Conservation (phyloP, 768 basidiomycete species). For the Podaxis carcinomalis region DNA sequence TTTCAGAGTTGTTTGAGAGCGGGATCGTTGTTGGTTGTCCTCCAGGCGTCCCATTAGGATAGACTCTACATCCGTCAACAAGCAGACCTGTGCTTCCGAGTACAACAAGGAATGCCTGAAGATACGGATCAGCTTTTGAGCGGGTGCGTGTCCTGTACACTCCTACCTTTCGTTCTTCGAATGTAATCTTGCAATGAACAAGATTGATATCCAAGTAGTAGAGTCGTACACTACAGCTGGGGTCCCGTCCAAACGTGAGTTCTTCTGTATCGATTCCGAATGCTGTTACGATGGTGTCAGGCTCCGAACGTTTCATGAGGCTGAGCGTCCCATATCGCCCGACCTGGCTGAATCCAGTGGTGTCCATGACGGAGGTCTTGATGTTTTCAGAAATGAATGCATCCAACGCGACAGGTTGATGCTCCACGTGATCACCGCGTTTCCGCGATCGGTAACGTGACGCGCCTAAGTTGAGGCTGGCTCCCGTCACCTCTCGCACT, state of each 20-base stretch:
- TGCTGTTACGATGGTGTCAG: slow-evolving; percentile 47
- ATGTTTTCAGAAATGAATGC: not conserved
- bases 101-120: slow-evolving; percentile 64
- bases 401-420: not conserved
- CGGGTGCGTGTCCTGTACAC: not conserved
- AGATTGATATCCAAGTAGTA: slow-evolving; percentile 63
- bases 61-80: slow-evolving; percentile 62
- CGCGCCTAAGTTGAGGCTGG: not conserved
- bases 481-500: too few relatives aligned
- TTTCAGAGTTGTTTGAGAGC: slow-evolving; percentile 57
- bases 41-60: slow-evolving; percentile 33
- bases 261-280: slow-evolving; percentile 70
- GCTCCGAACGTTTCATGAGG: slow-evolving; percentile 50
- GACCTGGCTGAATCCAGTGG: slow-evolving; percentile 42
- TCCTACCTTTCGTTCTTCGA: slow-evolving; percentile 60
- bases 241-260: slow-evolving; percentile 67
- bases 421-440: slow-evolving; percentile 8
- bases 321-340: slow-evolving; percentile 65
- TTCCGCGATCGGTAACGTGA: not conserved
- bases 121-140: not conserved
- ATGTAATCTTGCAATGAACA: slow-evolving; percentile 64
- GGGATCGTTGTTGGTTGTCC: slow-evolving; percentile 51
- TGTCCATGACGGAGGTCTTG: slow-evolving; percentile 28
- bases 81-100: slow-evolving; percentile 52
- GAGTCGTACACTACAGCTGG: slow-evolving; percentile 58